Conservation (phyloP, 2,329 filamentous ascomycete species). For the Hortaea sp. region DNA sequence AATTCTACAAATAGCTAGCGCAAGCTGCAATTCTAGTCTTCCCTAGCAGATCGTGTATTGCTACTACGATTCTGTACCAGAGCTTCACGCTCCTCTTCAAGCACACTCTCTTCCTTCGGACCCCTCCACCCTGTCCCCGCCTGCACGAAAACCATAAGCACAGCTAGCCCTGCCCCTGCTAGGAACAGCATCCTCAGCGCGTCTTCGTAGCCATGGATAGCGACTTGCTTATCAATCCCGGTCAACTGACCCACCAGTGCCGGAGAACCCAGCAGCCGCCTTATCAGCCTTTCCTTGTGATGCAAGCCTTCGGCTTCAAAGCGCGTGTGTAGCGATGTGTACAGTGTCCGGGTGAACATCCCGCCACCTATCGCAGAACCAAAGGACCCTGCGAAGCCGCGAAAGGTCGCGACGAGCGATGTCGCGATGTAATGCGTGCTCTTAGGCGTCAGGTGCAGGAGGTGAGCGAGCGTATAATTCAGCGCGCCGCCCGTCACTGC, state of each 20-base stretch:
- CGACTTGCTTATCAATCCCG: conserved; percentile 42
- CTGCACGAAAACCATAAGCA: conserved; percentile 43
- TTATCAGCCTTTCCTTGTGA: conserved; percentile 37
- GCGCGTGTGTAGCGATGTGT: conserved; percentile 43
- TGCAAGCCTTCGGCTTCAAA: conserved; percentile 41
- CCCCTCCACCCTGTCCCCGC: conserved; percentile 47
- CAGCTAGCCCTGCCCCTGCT: conserved; percentile 39
- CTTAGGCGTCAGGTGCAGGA: conserved; percentile 60
- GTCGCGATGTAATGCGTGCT: conserved; percentile 65
- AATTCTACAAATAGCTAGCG: not conserved
- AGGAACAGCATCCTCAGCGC: conserved; percentile 45
- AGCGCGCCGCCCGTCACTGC: conserved; percentile 60
- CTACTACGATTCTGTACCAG: not conserved
- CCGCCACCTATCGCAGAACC: conserved; percentile 72
- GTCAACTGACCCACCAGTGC: conserved; percentile 41
- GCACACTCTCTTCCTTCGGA: conserved; percentile 5
- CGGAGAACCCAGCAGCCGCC: conserved; percentile 49
- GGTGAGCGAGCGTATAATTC: conserved; percentile 73
- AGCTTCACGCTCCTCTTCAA: conserved; percentile 5
- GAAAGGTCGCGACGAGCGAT: conserved; percentile 66
- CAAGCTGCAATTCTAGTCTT: not conserved
- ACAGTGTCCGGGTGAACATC: conserved; percentile 56
- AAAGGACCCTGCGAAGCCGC: conserved; percentile 72
- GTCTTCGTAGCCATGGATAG: conserved; percentile 44
- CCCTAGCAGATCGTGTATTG: not conserved